These are phyloP conservation scores for Flaveria robusta DNA, from an alignment of 129 eudicot species.

Conservation along the genomic window DNA sequence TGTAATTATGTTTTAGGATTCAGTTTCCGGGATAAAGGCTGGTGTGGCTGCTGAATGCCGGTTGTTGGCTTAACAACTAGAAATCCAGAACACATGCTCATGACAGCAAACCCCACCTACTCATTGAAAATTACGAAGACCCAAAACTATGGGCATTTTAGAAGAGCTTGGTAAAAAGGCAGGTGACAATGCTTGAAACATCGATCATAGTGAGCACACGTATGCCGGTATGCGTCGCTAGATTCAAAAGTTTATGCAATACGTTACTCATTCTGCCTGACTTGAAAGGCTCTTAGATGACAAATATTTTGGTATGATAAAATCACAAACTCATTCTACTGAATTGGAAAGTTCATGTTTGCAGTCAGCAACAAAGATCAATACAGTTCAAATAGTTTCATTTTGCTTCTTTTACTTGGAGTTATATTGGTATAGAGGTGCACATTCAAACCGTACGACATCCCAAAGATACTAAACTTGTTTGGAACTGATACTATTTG, in stretches of 20 bases:
- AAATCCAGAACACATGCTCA: conserved; percentile 59
- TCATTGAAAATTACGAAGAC: conserved; percentile 84
- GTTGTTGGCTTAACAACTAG: conserved; percentile 75
- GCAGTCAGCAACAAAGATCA: conserved; percentile 15
- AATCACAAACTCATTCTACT: conserved; percentile 26
- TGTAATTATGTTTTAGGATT: conserved; percentile 48
- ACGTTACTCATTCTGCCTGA: conserved; percentile 26
- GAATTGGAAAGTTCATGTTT: neutral
- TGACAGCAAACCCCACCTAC: conserved; percentile 81
- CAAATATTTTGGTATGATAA: conserved; percentile 25
- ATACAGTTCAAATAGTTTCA: conserved; percentile 18
- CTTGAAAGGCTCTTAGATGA: conserved; percentile 29
- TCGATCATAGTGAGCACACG: conserved; percentile 1
- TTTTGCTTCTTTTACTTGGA: neutral
- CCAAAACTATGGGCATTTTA: conserved; percentile 77
- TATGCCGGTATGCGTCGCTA: conserved; percentile 5
- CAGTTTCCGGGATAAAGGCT: conserved; percentile 87
- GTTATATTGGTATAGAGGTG: neutral
- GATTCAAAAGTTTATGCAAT: conserved; percentile 20
- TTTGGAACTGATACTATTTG: too few relatives aligned
- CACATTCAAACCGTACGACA: too few relatives aligned
- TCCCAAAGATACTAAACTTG: too few relatives aligned
- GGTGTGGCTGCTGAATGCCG: conserved; percentile 95
- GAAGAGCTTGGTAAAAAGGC: conserved; percentile 67
- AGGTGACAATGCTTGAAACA: conserved; percentile 35